phyloP scores from a whole-genome alignment of 208 protist species.

The Trypanosoma melophagium region DNA sequence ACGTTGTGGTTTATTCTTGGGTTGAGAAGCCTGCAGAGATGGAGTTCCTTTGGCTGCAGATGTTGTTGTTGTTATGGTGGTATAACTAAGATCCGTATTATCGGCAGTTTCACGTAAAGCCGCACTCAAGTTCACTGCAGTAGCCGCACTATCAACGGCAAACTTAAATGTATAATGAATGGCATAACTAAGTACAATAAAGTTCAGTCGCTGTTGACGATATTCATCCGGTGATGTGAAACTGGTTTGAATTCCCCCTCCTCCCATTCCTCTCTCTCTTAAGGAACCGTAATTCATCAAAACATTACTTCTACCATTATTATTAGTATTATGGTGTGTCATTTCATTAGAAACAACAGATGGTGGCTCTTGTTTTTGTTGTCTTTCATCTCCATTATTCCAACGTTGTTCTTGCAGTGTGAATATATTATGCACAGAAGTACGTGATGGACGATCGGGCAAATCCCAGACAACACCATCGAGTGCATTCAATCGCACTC shows the following conservation, averaged over 20 bases:
- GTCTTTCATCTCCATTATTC: slow-evolving; percentile 9
- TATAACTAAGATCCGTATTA: not conserved
- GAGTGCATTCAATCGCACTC: slow-evolving; percentile 4
- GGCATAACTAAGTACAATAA: slow-evolving; percentile 24
- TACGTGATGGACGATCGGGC: slow-evolving; percentile 8
- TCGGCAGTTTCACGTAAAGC: not conserved
- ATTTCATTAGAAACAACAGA: not conserved
- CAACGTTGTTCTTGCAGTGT: slow-evolving; percentile 8
- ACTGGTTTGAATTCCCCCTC: not conserved
- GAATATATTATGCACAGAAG: slow-evolving; percentile 8
- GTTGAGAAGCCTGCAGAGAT: too few relatives aligned
- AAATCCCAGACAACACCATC: slow-evolving; percentile 12
- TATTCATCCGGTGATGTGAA: not conserved
- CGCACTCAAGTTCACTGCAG: not conserved
- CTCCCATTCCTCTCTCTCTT: not conserved
- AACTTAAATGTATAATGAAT: slow-evolving; percentile 27
- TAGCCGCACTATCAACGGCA: not conserved
- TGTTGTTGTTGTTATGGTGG: not conserved
- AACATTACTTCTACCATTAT: not conserved
- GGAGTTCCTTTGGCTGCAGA: too few relatives aligned
- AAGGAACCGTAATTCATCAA: not conserved
- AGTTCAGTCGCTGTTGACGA: slow-evolving; percentile 12
- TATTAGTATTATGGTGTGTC: not conserved
- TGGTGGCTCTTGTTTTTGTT: too few relatives aligned
- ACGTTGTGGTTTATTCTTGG: not conserved